Evolutionary conservation across 805 yeast species (phyloP).

Genomic region (Saccharomycopsis microspora): DNA sequence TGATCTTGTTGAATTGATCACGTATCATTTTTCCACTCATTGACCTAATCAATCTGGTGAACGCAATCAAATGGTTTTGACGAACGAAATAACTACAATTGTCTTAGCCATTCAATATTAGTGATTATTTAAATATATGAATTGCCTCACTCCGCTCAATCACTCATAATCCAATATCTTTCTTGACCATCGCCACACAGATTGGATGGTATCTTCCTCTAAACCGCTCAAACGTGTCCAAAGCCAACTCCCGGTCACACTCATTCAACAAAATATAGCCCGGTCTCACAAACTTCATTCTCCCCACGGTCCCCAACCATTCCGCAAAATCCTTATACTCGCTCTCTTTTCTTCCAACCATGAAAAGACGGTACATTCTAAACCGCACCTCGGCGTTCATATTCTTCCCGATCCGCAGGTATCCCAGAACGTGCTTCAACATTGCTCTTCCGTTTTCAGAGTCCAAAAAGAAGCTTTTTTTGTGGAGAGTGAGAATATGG

Average conservation of each 20-base stretch:
- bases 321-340: slow-evolving; percentile 48
- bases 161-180: slow-evolving; percentile 33
- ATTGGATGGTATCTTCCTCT: slow-evolving; percentile 71
- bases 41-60: too few species aligned
- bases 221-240: slow-evolving; percentile 48
- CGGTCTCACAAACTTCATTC: slow-evolving; percentile 92
- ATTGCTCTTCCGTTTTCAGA: slow-evolving; percentile 24
- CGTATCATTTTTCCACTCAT: too few species aligned
- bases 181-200: slow-evolving; percentile 70
- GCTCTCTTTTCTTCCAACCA: slow-evolving; percentile 37
- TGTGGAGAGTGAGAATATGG: slow-evolving; percentile 40
- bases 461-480: slow-evolving; percentile 28
- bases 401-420: slow-evolving; percentile 36
- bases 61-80: too few species aligned
- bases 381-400: slow-evolving; percentile 72
- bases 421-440: slow-evolving; percentile 25
- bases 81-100: too few species aligned
- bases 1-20: too few species aligned
- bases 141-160: too few species aligned
- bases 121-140: too few species aligned
- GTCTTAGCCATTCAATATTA: too few species aligned
- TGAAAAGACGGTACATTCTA: slow-evolving; percentile 63
- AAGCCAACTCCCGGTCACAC: slow-evolving; percentile 58
- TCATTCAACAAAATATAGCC: slow-evolving; percentile 55
- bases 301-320: slow-evolving; percentile 86